phyloP scores from a whole-genome alignment of 495 filamentous ascomycete species.

The Xylaria longipes region DNA sequence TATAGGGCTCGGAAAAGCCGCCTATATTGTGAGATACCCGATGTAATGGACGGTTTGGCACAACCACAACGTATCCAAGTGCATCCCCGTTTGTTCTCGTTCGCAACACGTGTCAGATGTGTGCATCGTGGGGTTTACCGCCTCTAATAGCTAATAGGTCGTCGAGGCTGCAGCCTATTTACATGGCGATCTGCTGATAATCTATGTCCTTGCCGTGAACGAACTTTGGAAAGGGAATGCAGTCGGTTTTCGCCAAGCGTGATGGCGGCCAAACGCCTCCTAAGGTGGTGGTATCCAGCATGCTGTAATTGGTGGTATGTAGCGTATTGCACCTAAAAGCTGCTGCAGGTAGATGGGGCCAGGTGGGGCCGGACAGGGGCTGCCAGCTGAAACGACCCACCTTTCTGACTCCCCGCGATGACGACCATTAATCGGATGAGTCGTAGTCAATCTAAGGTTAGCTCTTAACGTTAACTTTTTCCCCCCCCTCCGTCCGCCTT shows the following conservation, averaged over 20 bases:
- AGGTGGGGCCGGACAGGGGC: neutral
- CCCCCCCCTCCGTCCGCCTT: slow-evolving; percentile 11
- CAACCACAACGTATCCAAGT: neutral
- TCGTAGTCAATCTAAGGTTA: neutral
- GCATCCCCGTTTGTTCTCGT: neutral
- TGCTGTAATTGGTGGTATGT: neutral
- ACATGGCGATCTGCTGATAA: neutral
- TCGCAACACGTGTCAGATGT: neutral
- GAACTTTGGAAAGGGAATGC: neutral
- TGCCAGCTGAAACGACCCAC: neutral
- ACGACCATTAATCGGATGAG: slow-evolving; percentile 12
- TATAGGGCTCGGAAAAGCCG: slow-evolving; percentile 13
- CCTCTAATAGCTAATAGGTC: neutral
- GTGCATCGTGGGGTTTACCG: neutral
- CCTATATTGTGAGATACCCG: slow-evolving; percentile 26
- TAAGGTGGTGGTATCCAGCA: too few species aligned
- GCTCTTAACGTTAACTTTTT: slow-evolving; percentile 27
- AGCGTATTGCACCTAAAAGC: neutral
- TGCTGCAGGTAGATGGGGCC: neutral
- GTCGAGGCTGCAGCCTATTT: too few species aligned
- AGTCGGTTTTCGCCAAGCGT: too few species aligned
- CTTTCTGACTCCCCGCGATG: slow-evolving; percentile 25
- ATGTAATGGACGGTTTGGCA: slow-evolving; percentile 12
- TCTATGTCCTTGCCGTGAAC: neutral
- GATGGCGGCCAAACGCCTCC: too few species aligned